These are phyloP conservation scores for Euphorbia neoarborescens DNA, from an alignment of 441 rosid genomes.

Conservation along the genomic window DNA sequence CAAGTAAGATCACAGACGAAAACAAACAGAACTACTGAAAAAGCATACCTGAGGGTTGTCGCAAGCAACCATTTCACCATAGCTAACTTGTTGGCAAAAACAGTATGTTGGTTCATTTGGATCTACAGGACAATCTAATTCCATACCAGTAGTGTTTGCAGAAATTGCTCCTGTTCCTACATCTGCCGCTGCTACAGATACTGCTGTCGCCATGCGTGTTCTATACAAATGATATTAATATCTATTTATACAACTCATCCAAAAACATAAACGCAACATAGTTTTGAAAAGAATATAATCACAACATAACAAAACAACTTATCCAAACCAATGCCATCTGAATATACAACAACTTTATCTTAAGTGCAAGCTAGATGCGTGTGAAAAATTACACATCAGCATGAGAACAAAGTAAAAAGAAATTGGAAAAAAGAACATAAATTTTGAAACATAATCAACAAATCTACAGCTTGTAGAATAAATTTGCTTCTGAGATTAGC, in stretches of 20 bases:
- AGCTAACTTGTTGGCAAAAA: slow-evolving; percentile 93
- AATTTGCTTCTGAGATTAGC: not conserved
- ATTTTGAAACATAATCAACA: too few relatives aligned
- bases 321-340: not conserved
- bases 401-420: too few relatives aligned
- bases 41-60: slow-evolving; percentile 68
- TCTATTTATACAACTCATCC: not conserved
- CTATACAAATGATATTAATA: slow-evolving; percentile 30
- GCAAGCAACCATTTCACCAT: slow-evolving; percentile 91
- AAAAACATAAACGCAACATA: not conserved
- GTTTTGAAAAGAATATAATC: not conserved
- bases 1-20: not conserved
- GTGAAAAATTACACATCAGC: not conserved
- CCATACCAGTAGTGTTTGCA: slow-evolving; percentile 64
- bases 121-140: slow-evolving; percentile 88
- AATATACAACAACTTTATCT: not conserved
- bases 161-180: slow-evolving; percentile 41
- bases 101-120: slow-evolving; percentile 98
- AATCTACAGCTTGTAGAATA: not conserved
- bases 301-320: not conserved
- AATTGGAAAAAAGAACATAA: too few relatives aligned
- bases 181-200: slow-evolving; percentile 36
- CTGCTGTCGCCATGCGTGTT: slow-evolving; percentile 60
- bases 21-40: not conserved
- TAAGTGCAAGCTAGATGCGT: not conserved